phyloP scores from a whole-genome alignment of 805 yeast genomes.

The Torulaspora delbrueckii region DNA sequence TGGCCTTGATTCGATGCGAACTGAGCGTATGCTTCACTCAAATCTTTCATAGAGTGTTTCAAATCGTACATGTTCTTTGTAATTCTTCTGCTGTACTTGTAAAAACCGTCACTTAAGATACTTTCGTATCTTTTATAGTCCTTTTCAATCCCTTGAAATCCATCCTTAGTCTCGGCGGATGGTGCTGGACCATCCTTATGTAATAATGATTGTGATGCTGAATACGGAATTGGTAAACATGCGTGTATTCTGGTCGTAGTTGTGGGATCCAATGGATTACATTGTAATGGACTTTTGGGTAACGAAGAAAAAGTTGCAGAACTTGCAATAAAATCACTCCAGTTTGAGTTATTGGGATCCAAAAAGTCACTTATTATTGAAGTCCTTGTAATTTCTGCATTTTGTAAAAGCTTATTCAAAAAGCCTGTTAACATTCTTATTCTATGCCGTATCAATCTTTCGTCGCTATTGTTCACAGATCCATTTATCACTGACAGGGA shows the following conservation, averaged over 20 bases:
- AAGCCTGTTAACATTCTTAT: conserved; percentile 34
- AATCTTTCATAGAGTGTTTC: conserved; percentile 24
- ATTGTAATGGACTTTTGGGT: conserved; percentile 32
- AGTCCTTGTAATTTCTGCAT: conserved; percentile 29
- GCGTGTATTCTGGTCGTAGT: conserved; percentile 34
- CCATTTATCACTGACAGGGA: conserved; percentile 32
- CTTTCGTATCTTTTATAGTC: conserved; percentile 30
- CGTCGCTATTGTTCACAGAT: conserved; percentile 29
- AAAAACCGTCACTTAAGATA: conserved; percentile 26
- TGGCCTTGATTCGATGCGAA: conserved; percentile 24
- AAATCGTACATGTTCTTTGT: conserved; percentile 27
- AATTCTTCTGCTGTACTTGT: conserved; percentile 28
- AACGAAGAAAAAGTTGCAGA: conserved; percentile 33
- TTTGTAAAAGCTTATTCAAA: conserved; percentile 28
- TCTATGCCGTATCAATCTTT: conserved; percentile 35
- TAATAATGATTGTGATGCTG: conserved; percentile 22
- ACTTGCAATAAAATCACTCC: conserved; percentile 34
- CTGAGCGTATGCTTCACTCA: conserved; percentile 27
- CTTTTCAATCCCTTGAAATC: conserved; percentile 25
- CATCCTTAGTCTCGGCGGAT: conserved; percentile 16
- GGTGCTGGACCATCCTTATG: conserved; percentile 15
- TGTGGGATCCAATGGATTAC: conserved; percentile 36
- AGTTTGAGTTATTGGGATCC: conserved; percentile 33
- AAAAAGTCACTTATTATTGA: conserved; percentile 33
- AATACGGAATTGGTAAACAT: conserved; percentile 30